Conservation (phyloP, 257 asterid genomes). For the Solanum clarkiae region DNA sequence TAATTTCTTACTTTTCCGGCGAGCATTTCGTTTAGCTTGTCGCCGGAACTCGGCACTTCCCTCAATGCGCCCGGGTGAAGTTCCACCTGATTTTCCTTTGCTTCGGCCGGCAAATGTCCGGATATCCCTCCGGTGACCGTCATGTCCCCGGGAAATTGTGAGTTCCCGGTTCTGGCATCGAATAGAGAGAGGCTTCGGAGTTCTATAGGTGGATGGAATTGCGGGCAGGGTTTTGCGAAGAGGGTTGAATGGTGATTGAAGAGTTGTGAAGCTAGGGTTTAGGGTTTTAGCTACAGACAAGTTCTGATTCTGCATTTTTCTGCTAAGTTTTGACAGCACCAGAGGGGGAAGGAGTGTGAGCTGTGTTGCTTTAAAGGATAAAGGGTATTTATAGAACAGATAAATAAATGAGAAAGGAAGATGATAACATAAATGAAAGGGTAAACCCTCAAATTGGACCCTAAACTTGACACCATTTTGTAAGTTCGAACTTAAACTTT, state of each 20-base stretch:
- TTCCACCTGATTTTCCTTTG: conserved; percentile 51
- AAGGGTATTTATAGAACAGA: neutral
- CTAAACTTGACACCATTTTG: too few relatives aligned
- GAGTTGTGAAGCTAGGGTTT: conserved; percentile 22
- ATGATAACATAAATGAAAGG: too few relatives aligned
- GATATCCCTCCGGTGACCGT: conserved; percentile 28
- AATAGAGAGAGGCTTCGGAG: conserved; percentile 14
- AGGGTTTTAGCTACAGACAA: conserved; percentile 38
- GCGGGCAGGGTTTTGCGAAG: conserved; percentile 13
- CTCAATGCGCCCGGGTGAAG: conserved; percentile 59
- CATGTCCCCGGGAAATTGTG: conserved; percentile 12
- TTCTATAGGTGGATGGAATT: neutral
- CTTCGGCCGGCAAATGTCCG: conserved; percentile 74
- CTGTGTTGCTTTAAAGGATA: neutral
- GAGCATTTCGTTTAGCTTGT: conserved; percentile 60
- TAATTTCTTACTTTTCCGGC: conserved; percentile 44
- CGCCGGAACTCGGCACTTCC: conserved; percentile 68
- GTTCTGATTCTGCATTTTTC: conserved; percentile 43
- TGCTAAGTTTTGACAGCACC: neutral
- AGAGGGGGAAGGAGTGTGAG: neutral
- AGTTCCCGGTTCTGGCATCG: conserved; percentile 4
- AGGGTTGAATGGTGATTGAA: conserved; percentile 22
- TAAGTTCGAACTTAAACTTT: too few relatives aligned
- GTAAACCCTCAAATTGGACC: too few relatives aligned
- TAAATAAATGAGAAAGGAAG: neutral